Conservation (phyloP, 2,329 filamentous ascomycete species). For the Aspergillus novoparasiticus region DNA sequence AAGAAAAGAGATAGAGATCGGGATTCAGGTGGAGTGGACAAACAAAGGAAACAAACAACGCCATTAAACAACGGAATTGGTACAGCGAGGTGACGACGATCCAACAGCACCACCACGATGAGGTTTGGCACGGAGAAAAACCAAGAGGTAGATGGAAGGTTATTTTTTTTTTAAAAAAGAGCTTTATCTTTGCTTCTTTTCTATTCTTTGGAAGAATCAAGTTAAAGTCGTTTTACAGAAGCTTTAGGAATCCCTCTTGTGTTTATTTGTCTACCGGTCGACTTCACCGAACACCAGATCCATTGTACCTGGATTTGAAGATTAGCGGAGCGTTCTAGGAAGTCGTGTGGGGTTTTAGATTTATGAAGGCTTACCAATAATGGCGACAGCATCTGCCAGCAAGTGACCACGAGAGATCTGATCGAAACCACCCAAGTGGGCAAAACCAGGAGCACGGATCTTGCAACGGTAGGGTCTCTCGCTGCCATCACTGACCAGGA, state of each 20-base stretch:
- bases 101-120: not conserved
- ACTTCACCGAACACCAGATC: slow-evolving; percentile 83
- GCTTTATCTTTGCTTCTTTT: slow-evolving; percentile 8
- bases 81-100: slow-evolving; percentile 22
- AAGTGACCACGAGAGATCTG: slow-evolving; percentile 90
- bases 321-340: slow-evolving; percentile 11
- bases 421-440: slow-evolving; percentile 91
- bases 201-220: slow-evolving; percentile 2
- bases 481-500: slow-evolving; percentile 90
- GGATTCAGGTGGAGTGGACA: slow-evolving; percentile 8
- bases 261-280: slow-evolving; percentile 48
- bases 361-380: slow-evolving; percentile 66
- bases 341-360: too few species aligned
- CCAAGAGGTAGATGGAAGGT: slow-evolving; percentile 1
- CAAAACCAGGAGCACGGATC: slow-evolving; percentile 95
- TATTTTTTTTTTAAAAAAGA: not conserved
- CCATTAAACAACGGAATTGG: slow-evolving; percentile 26
- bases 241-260: slow-evolving; percentile 4
- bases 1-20: slow-evolving; percentile 19
- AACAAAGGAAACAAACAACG: slow-evolving; percentile 7
- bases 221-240: slow-evolving; percentile 20
- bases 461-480: slow-evolving; percentile 97
- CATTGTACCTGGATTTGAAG: slow-evolving; percentile 60
- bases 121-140: slow-evolving; percentile 18
- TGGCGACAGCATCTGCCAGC: slow-evolving; percentile 92